Conservation (phyloP, 768 basidiomycete genomes). For the Suillus fuscotomentosus region DNA sequence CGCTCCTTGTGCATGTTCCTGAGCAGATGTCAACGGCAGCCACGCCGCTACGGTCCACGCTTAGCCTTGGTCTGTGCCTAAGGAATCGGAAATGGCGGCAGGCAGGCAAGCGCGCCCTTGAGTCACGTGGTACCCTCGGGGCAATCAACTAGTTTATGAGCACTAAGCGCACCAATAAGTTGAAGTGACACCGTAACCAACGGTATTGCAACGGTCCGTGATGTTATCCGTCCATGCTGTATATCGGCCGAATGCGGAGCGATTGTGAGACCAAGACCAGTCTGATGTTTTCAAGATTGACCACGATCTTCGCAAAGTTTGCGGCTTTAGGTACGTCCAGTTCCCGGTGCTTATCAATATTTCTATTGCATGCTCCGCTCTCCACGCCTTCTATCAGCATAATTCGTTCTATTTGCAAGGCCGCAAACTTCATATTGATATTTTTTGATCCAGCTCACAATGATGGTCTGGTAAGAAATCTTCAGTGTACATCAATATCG, state of each 20-base stretch:
- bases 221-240: neutral
- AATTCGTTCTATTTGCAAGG: neutral
- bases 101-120: neutral
- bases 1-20: neutral
- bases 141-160: conserved; percentile 1
- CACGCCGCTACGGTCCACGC: neutral
- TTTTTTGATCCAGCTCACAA: neutral
- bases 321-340: conserved; percentile 5
- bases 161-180: neutral
- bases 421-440: too few relatives aligned
- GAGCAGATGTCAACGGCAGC: neutral
- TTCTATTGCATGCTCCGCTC: neutral
- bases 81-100: too few relatives aligned
- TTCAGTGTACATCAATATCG: neutral
- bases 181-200: neutral
- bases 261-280: neutral
- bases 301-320: neutral
- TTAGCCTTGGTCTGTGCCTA: neutral
- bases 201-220: neutral
- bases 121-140: neutral
- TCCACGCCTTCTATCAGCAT: neutral
- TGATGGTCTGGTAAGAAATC: neutral
- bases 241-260: neutral
- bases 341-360: conserved; percentile 3
- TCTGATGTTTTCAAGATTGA: neutral